Percentiles rank a stretch among this genome's conserved stretches.
These are phyloP conservation scores for Penicillium sp. DNA, from an alignment of 2,329 filamentous ascomycete genomes.

Conservation along the genomic window DNA sequence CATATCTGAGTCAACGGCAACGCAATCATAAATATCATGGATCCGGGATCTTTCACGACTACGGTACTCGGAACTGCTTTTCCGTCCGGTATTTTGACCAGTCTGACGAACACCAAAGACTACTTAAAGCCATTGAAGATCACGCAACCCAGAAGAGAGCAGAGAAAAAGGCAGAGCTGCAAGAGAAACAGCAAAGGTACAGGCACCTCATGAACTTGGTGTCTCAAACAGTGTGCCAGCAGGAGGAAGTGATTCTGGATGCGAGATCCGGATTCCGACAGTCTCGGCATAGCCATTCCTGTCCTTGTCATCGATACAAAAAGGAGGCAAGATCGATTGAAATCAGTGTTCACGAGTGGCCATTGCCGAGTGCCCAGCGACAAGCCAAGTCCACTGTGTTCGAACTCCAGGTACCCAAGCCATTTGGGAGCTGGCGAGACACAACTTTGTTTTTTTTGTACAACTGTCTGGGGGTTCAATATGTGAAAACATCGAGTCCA, in stretches of 20 bases:
- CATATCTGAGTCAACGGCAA: conserved; percentile 46
- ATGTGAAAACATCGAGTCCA: conserved; percentile 7
- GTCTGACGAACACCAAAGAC: conserved; percentile 43
- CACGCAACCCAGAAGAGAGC: conserved; percentile 33
- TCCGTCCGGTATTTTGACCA: conserved; percentile 51
- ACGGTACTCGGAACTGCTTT: conserved; percentile 44
- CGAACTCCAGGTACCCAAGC: conserved; percentile 49
- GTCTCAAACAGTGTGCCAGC: conserved; percentile 1
- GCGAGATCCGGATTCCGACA: too few relatives aligned
- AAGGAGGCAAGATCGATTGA: conserved; percentile 38
- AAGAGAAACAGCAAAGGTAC: conserved; percentile 30
- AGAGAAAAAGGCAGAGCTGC: conserved; percentile 26
- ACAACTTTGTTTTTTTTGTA: conserved; percentile 45
- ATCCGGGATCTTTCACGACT: conserved; percentile 41
- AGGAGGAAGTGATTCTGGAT: too few relatives aligned
- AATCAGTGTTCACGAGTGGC: conserved; percentile 60
- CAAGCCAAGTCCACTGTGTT: conserved; percentile 53
- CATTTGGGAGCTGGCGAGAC: conserved; percentile 54
- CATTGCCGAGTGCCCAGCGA: conserved; percentile 42
- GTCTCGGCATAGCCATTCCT: conserved; percentile 23
- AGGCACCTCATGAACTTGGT: conserved; percentile 23
- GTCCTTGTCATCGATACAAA: conserved; percentile 40
- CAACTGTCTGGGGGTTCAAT: conserved; percentile 37
- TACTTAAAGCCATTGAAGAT: conserved; percentile 41
- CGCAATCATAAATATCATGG: conserved; percentile 11